Evolutionary conservation across 371 early-diverging fungal species (phyloP).

Genomic region (Actinomucor elegans): DNA sequence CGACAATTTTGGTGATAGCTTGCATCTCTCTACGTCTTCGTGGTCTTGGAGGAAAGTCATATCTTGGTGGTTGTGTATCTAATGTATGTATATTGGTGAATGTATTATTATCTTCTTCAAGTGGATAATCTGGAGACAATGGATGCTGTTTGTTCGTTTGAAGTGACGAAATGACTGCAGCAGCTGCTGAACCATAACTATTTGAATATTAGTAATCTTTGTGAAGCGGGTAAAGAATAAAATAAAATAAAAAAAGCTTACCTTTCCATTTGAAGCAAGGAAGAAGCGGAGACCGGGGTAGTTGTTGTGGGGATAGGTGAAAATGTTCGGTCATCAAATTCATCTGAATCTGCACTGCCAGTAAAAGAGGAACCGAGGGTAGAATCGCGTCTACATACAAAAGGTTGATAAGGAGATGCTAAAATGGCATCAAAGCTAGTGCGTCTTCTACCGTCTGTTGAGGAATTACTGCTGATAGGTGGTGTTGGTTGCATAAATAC

Average conservation of each 20-base stretch:
- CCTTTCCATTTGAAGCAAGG: constrained; percentile 30
- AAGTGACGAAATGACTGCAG: constrained; percentile 23
- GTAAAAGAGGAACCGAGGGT: constrained; percentile 23
- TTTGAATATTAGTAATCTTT: background rate
- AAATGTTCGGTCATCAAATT: constrained; percentile 19
- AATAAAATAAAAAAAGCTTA: constrained; percentile 11
- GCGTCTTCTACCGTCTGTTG: constrained; percentile 27
- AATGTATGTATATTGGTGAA: constrained; percentile 7
- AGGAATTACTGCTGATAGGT: constrained; percentile 19
- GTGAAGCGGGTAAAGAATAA: background rate
- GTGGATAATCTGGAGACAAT: constrained; percentile 18
- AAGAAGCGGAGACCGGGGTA: constrained; percentile 27
- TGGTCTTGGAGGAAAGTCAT: constrained; percentile 20
- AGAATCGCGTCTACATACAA: constrained; percentile 24
- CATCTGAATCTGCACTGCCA: constrained; percentile 28
- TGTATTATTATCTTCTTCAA: constrained; percentile 13
- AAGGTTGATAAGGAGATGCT: constrained; percentile 24
- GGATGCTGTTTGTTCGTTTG: constrained; percentile 16
- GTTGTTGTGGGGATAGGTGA: constrained; percentile 20
- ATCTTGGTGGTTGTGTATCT: background rate
- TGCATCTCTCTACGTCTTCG: constrained; percentile 56
- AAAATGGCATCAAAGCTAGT: constrained; percentile 38
- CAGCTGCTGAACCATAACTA: constrained; percentile 13
- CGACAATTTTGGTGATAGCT: constrained; percentile 57
- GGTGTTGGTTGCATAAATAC: constrained; percentile 24